phyloP scores from a whole-genome alignment of 169 alveolate species.

The Cryptosporidium bovis region DNA sequence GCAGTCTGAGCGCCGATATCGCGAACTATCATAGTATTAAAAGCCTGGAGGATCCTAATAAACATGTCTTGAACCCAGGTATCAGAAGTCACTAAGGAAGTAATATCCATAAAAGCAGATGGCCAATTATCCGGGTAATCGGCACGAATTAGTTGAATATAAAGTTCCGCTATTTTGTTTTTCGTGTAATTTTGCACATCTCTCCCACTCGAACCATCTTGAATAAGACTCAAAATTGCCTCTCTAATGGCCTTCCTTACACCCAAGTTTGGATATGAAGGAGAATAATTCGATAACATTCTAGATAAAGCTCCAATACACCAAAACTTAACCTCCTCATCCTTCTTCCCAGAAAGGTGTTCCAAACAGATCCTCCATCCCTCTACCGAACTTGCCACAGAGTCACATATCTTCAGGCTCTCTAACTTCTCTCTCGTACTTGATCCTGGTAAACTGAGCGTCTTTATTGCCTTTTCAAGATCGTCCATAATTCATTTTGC shows the following conservation, averaged over 20 bases:
- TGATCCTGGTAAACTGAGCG: conserved; percentile 61
- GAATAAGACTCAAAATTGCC: background rate
- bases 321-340: conserved; percentile 66
- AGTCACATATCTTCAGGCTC: conserved; percentile 47
- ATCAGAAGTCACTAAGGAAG: conserved; percentile 21
- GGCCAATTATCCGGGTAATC: conserved; percentile 75
- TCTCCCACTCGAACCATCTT: conserved; percentile 14
- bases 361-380: conserved; percentile 65
- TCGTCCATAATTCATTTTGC: conserved; percentile 41
- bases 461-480: conserved; percentile 67
- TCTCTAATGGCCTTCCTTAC: conserved; percentile 32
- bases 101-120: conserved; percentile 43
- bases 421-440: conserved; percentile 39
- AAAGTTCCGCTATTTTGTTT: conserved; percentile 41
- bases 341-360: conserved; percentile 7
- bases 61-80: conserved; percentile 64
- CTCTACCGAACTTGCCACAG: conserved; percentile 18
- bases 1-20: conserved; percentile 23
- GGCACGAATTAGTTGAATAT: conserved; percentile 25
- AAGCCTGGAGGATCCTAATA: conserved; percentile 40
- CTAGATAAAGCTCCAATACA: conserved; percentile 53
- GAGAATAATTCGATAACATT: conserved; percentile 7
- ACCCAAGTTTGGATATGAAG: conserved; percentile 1
- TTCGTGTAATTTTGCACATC: conserved; percentile 6
- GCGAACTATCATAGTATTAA: conserved; percentile 54